Conservation (phyloP, 345 rosid species). For the Ailanthus altissimus region DNA sequence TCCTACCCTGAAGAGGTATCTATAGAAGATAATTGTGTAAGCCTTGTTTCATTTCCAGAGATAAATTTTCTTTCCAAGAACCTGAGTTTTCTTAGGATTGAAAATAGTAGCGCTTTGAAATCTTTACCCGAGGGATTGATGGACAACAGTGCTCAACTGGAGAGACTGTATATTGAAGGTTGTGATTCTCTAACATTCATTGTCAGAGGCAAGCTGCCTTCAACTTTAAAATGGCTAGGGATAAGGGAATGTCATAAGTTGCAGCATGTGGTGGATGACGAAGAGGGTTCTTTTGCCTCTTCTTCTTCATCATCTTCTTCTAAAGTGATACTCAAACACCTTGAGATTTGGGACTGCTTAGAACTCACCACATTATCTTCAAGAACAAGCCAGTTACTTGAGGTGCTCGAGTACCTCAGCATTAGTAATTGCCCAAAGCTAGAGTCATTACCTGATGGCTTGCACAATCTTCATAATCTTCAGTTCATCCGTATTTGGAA, state of each 20-base stretch:
- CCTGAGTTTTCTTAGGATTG: not conserved
- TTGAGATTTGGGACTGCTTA: not conserved
- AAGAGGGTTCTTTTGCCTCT: not conserved
- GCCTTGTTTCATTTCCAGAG: not conserved
- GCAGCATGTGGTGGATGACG: not conserved
- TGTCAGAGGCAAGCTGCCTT: not conserved
- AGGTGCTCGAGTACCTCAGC: not conserved
- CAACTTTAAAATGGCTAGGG: not conserved
- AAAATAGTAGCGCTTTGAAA: not conserved
- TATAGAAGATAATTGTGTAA: not conserved
- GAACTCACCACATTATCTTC: constrained; percentile 6
- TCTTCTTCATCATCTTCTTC: not conserved
- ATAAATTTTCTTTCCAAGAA: not conserved
- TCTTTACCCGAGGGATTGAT: not conserved
- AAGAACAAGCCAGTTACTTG: not conserved
- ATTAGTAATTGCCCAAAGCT: not conserved
- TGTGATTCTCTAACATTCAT: constrained; percentile 5
- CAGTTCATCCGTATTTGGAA: too few relatives aligned
- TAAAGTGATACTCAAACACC: not conserved
- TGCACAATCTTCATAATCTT: not conserved
- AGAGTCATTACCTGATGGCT: not conserved
- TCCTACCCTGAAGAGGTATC: not conserved
- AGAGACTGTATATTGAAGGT: not conserved
- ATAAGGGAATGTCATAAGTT: not conserved
- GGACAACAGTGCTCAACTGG: not conserved